Evolutionary conservation across 495 filamentous ascomycete species (phyloP), one percentile per base, ranked within the genome.

Genomic region (Lepraria neglecta): DNA sequence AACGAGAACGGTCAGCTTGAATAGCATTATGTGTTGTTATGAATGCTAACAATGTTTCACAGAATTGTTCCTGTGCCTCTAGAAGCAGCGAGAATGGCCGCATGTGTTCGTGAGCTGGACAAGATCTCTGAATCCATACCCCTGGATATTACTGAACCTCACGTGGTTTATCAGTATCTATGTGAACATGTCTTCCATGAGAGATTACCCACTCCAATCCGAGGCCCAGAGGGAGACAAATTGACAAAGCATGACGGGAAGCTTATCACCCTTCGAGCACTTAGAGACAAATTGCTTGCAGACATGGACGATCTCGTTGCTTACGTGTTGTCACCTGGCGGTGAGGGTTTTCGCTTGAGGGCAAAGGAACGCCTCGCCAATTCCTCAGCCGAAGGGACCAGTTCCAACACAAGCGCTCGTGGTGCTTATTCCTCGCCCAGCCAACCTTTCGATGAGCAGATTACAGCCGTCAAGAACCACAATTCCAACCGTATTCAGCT

Each of bases 171-270:
- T 15, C 28, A 54, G 43, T 62, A 57, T 33, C 58, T 65, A 35
- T 57, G 61, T 21, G 53, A 65, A 33, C 63, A 45, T 24, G 52
- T 61, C 1, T 65, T 62, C n/a, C 38, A 40, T 10, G 56, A 61
- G 9, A 55, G 50, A 43, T 43, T 46, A 35, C 63, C 63, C 27
- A 27, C 1, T 35, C 54, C 63, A 7, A 21, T 65, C 15, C 27
- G 31, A 51, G 30, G 33, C 15, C 35, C 40, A 33, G 54, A 58
- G n/a, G 59, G 59, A 21, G 40, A 61, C 15, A 46, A 45, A 38
- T 48, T 62, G 21, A 65, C 63, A 28, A 42, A n/a, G 28, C 30
- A 57, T 45, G 27, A 46, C 2, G 52, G 53, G 9, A 17, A 47
- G 5, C 28, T 59, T 3, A 35, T 55, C n/a, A 65, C 51, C 17